Evolutionary conservation across 306 rosid species (phyloP).

Genomic region (Morella rubra): DNA sequence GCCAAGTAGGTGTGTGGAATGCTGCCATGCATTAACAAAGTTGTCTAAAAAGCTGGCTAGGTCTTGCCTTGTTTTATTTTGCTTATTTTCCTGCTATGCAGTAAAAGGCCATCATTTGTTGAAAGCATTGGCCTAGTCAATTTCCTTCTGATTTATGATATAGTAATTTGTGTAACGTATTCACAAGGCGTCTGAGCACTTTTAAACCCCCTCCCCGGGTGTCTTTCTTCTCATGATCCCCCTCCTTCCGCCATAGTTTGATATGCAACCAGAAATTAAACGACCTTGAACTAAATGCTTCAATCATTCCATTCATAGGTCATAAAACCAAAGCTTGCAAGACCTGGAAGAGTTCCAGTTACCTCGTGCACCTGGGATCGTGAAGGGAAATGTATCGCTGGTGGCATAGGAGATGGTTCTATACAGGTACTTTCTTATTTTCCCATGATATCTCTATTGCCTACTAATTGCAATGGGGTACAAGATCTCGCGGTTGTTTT

Average conservation of each 20-base stretch:
- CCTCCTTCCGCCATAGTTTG: not conserved
- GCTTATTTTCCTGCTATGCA: not conserved
- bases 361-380: constrained; percentile 89
- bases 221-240: not conserved
- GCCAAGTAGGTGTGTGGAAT: constrained; percentile 9
- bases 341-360: constrained; percentile 91
- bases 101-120: not conserved
- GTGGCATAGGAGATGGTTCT: constrained; percentile 95
- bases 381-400: constrained; percentile 85
- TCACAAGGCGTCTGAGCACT: too few relatives aligned
- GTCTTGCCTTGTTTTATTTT: not conserved
- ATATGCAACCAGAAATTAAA: not conserved
- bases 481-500: not conserved
- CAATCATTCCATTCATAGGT: constrained; percentile 53
- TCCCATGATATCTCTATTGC: constrained; percentile 9
- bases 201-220: too few relatives aligned
- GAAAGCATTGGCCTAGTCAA: not conserved
- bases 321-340: constrained; percentile 85
- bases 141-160: not conserved
- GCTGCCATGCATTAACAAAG: constrained; percentile 4
- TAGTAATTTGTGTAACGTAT: not conserved
- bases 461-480: constrained; percentile 12
- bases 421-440: constrained; percentile 59
- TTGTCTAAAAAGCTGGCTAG: not conserved
- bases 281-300: constrained; percentile 11